Evolutionary conservation across 805 yeast species (phyloP).

Genomic region (Yamadazyma ubonensis): DNA sequence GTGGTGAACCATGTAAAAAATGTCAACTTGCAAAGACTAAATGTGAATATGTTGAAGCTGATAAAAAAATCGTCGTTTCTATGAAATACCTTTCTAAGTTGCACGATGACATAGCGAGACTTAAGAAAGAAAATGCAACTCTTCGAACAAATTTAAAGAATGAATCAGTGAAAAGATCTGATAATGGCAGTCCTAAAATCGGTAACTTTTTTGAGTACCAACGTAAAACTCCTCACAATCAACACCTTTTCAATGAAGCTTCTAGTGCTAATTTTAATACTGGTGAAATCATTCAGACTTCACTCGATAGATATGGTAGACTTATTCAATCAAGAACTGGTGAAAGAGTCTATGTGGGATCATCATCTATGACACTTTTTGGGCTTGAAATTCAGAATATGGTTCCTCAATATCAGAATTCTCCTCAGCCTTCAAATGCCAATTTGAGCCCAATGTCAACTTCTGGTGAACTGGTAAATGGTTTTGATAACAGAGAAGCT

Average conservation of each 20-base stretch:
- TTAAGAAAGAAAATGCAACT: conserved; percentile 64
- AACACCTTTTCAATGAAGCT: conserved; percentile 13
- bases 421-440: conserved; percentile 11
- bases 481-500: conserved; percentile 43
- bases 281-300: conserved; percentile 65
- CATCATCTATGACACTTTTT: conserved; percentile 79
- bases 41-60: conserved; percentile 73
- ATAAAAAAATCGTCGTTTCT: conserved; percentile 69
- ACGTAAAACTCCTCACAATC: conserved; percentile 16
- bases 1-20: conserved; percentile 70
- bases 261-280: conserved; percentile 13
- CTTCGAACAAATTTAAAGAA: conserved; percentile 46
- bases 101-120: conserved; percentile 63
- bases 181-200: neutral
- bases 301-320: conserved; percentile 69
- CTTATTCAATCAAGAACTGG: conserved; percentile 74
- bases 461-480: conserved; percentile 5
- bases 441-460: conserved; percentile 11
- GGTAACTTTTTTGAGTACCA: conserved; percentile 17
- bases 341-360: conserved; percentile 72
- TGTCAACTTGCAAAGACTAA: conserved; percentile 54
- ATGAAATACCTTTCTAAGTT: conserved; percentile 65
- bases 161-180: conserved; percentile 17
- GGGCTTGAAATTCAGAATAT: conserved; percentile 74
- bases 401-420: conserved; percentile 35